These are phyloP conservation scores for Tilletiopsis washingtonensis DNA, from an alignment of 1,284 basidiomycete species.

Conservation along the genomic window DNA sequence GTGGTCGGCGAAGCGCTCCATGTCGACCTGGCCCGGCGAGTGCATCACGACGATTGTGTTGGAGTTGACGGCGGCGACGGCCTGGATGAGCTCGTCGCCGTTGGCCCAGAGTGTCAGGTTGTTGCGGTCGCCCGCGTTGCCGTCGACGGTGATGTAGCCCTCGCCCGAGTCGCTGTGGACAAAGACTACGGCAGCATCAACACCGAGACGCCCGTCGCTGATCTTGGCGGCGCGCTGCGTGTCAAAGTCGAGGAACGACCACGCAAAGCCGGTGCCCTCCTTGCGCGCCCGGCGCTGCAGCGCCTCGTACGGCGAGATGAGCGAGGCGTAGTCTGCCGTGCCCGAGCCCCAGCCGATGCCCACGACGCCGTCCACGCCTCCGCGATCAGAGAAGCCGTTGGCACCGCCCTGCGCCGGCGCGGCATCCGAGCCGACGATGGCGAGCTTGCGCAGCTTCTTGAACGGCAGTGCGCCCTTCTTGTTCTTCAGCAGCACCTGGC, in stretches of 20 bases:
- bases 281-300: conserved; percentile 57
- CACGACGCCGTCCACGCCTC: conserved; percentile 57
- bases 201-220: conserved; percentile 15
- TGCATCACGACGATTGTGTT: conserved; percentile 40
- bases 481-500: conserved; percentile 66
- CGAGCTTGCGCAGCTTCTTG: conserved; percentile 21
- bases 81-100: conserved; percentile 53
- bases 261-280: conserved; percentile 54
- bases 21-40: conserved; percentile 22
- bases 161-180: conserved; percentile 48
- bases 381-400: conserved; percentile 61
- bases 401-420: conserved; percentile 63
- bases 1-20: conserved; percentile 31
- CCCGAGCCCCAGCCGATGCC: conserved; percentile 73
- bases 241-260: conserved; percentile 59
- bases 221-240: conserved; percentile 22
- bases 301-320: conserved; percentile 57
- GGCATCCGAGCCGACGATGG: conserved; percentile 53
- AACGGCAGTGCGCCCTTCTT: conserved; percentile 22
- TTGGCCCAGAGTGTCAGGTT: conserved; percentile 71
- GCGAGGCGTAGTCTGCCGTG: conserved; percentile 52
- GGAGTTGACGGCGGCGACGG: conserved; percentile 25
- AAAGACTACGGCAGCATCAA: conserved; percentile 57
- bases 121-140: conserved; percentile 61
- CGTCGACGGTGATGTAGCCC: conserved; percentile 52